Base-by-base conservation (phyloP, 2,329 filamentous ascomycete genomes). In the Paracorniculantispora psalliotae region DNA sequence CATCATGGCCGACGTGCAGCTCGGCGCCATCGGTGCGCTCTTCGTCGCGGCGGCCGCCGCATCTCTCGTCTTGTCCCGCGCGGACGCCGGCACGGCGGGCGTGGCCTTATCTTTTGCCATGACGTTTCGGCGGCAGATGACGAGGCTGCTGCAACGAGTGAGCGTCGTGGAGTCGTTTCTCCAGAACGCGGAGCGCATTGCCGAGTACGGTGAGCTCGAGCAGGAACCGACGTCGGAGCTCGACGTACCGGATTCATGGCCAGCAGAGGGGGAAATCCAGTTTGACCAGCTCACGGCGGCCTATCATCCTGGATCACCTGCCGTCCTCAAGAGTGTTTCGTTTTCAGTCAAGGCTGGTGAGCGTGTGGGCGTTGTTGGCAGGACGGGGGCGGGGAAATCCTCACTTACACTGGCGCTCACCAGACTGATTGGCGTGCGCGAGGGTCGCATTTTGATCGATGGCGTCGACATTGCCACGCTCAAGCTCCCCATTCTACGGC, bases 171-270 rank as follows among this genome's bases (percentile, higher is more conserved):
- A 91, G 67, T 73, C 90, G 7, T 81, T 86, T 65, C 88, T 90
- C 84, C 89, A 89, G 63, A 81, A 85, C 1, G 83, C 83, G 0
- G 87, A 90, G 70, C 77, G 87, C n/a, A 81, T 90, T 28, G 74
- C 88, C 4, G 87, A 90, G 68, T 91, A 90, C 70, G 80, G 82
- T 0, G 79, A 82, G 50, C 76, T 89, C 17, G 72, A 78, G 15
- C 88, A 81, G 0, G 87, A 89, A 68, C 77, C 80, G 33, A 81
- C 84, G 25, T 81, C 76, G 13, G 85, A 84, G 13, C 67, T 69
- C 13, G 74, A 76, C n/a, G 80, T 84, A 0, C 85, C 87, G 0
- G 84, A 85, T 1, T 81, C 81, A 1, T 91, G 89, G 89, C 88
- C 89, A 0, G 81, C 80, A 0, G 80, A 86, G 65, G 88, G 89